Evolutionary conservation across 1,139 yeast genomes (phyloP).

Genomic region (Pichia sp.): DNA sequence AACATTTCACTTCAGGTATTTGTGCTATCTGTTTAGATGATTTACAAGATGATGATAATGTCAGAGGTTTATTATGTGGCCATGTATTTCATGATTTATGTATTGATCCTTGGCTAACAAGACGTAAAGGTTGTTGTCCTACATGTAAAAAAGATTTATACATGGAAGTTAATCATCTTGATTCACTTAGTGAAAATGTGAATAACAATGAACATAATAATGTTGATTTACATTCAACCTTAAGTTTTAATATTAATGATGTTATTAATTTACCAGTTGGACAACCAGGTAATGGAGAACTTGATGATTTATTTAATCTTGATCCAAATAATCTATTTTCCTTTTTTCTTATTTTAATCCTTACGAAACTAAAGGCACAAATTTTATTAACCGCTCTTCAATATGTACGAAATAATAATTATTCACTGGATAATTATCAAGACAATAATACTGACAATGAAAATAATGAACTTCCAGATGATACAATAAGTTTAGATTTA

Average conservation of each 20-base stretch:
- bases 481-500: not conserved
- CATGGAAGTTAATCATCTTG: slow-evolving; percentile 20
- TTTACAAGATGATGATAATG: slow-evolving; percentile 56
- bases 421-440: slow-evolving; percentile 7
- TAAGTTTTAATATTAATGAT: slow-evolving; percentile 7
- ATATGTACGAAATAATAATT: slow-evolving; percentile 17
- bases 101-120: slow-evolving; percentile 76
- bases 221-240: slow-evolving; percentile 23
- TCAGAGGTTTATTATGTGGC: slow-evolving; percentile 73
- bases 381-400: slow-evolving; percentile 31
- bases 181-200: not conserved
- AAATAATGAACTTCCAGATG: not conserved
- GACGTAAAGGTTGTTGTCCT: slow-evolving; percentile 77
- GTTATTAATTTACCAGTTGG: slow-evolving; percentile 7
- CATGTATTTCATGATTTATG: slow-evolving; percentile 80
- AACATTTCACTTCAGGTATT: slow-evolving; percentile 61
- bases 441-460: not conserved
- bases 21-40: slow-evolving; percentile 78
- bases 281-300: slow-evolving; percentile 20
- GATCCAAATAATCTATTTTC: slow-evolving; percentile 15
- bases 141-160: slow-evolving; percentile 73
- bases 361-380: slow-evolving; percentile 34
- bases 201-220: not conserved
- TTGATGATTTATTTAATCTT: slow-evolving; percentile 24
- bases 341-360: slow-evolving; percentile 28